Evolutionary conservation across 2,329 filamentous ascomycete genomes (phyloP).

Genomic region (Malbranchea zuffiana): DNA sequence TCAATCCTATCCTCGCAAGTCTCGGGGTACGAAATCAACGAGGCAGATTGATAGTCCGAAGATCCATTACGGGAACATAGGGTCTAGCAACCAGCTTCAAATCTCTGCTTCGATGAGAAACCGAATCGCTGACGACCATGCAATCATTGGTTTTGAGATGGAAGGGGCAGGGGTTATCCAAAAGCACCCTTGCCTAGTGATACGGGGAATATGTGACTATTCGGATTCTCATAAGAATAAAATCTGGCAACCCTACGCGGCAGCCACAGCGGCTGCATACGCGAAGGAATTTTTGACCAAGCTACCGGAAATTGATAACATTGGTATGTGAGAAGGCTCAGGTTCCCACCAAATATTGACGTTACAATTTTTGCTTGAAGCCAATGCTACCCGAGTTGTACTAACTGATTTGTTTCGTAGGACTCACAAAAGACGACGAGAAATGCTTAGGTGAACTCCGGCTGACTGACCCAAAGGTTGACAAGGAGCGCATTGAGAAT

Average conservation of each 20-base stretch:
- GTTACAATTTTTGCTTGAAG: too few species aligned
- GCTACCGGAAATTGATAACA: too few species aligned
- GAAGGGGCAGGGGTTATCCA: constrained; percentile 14
- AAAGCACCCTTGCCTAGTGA: constrained; percentile 14
- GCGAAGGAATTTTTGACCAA: constrained; percentile 15
- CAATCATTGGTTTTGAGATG: constrained; percentile 13
- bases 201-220: constrained; percentile 19
- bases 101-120: background rate
- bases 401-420: too few species aligned
- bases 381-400: too few species aligned
- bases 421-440: too few species aligned
- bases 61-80: constrained; percentile 6
- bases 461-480: constrained; percentile 11
- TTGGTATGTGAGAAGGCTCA: too few species aligned
- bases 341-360: too few species aligned
- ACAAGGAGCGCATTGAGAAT: constrained; percentile 13
- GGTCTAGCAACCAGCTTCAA: background rate
- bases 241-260: constrained; percentile 17
- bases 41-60: too few species aligned
- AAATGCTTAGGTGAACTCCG: background rate
- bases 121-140: background rate
- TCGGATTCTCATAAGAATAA: constrained; percentile 16
- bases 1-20: too few species aligned
- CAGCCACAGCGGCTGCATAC: constrained; percentile 16
- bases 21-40: too few species aligned